Evolutionary conservation across 495 filamentous ascomycete species (phyloP), one percentile per base, ranked within the genome.

Genomic region (Pyrenula massariospora): DNA sequence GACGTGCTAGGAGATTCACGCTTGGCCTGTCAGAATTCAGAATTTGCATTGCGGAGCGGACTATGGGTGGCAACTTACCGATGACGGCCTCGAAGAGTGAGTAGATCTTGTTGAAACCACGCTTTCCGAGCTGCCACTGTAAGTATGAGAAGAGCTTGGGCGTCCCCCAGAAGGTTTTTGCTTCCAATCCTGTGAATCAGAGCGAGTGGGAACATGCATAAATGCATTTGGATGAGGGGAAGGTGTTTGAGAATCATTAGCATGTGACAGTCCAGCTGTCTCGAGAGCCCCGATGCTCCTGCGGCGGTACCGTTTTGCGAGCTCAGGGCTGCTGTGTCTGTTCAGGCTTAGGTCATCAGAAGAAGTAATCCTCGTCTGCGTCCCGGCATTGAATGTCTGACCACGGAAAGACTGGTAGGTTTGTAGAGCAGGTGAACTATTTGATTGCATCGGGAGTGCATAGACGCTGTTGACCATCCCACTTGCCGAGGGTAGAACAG

Each of bases 271-370:
- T 25, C 66, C 69, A 53, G 66, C 63, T 62, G 82, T 80, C 70
- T 93, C 89, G 62, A 95, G 78, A 52, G 81, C 87, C 56, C 88
- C 87, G 74, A 91, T 79, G 66, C 91, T 96, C 55, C 90, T 80
- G 63, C 91, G 81, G 59, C 91, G 77, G 71, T 90, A 88, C 59
- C 86, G 79, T 67, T 88, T 88, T 10, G 85, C 80, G 53, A 83
- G 73, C 52, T 92, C 89, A 19, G 78, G 73, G 31, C 53, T 31
- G 50, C 51, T 70, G 64, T 52, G 65, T 54, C 68, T 72, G 42
- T 73, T 64, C 48, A 83, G 60, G 42, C 69, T 72, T 65, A 77
- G 74, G 58, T 84, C 81, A 64, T 84, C 81, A 56, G 73, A 62
- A 54, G 73, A 67, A 25, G 58, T 65, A 42, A 62, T 57, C 54